Evolutionary conservation across 2,329 filamentous ascomycete genomes (phyloP).

Genomic region (Colletotrichum limetticola): DNA sequence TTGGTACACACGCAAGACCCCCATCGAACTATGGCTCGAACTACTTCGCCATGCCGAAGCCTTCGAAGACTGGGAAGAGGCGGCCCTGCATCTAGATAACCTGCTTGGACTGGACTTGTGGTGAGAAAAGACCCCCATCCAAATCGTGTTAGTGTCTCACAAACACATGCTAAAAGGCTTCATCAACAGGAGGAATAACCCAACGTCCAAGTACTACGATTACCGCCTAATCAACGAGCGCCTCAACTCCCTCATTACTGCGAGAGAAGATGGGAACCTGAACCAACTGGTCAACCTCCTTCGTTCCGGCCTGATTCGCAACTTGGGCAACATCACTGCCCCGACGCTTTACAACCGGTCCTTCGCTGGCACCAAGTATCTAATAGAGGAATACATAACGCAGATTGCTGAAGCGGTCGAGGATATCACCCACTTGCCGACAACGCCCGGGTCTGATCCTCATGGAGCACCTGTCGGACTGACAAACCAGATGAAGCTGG

Average conservation of each 20-base stretch:
- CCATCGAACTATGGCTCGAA: slow-evolving; percentile 73
- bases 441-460: slow-evolving; percentile 55
- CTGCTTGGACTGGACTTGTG: slow-evolving; percentile 84
- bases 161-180: slow-evolving; percentile 31
- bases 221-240: slow-evolving; percentile 85
- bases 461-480: slow-evolving; percentile 52
- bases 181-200: slow-evolving; percentile 77
- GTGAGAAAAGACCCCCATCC: slow-evolving; percentile 52
- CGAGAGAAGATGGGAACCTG: slow-evolving; percentile 77
- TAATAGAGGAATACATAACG: slow-evolving; percentile 92
- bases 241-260: slow-evolving; percentile 75
- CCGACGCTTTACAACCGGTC: slow-evolving; percentile 85
- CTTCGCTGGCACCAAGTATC: slow-evolving; percentile 87
- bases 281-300: slow-evolving; percentile 81
- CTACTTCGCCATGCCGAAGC: slow-evolving; percentile 72
- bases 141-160: slow-evolving; percentile 11
- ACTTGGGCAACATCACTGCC: slow-evolving; percentile 90
- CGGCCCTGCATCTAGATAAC: slow-evolving; percentile 85
- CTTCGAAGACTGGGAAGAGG: slow-evolving; percentile 88
- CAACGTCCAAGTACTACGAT: slow-evolving; percentile 85
- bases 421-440: slow-evolving; percentile 76
- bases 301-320: slow-evolving; percentile 82
- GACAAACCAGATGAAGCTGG: slow-evolving; percentile 82
- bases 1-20: slow-evolving; percentile 75
- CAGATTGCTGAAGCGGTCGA: slow-evolving; percentile 85